Evolutionary conservation across 1,284 basidiomycete genomes (phyloP).

Genomic region (Ceratobasidium sp.): DNA sequence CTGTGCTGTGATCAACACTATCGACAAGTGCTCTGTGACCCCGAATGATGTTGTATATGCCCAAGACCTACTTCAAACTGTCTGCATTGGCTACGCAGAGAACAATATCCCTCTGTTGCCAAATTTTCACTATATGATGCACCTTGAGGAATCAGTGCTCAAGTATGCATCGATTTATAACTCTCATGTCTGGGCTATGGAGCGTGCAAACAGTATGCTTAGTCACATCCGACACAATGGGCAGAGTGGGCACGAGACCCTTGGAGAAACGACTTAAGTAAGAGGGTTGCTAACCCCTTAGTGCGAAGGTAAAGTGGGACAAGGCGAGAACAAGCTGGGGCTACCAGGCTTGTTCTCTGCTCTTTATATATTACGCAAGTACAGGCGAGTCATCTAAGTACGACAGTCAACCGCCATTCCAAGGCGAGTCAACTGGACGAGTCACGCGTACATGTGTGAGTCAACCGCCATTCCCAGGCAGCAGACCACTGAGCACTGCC

Average conservation of each 20-base stretch:
- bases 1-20: not conserved
- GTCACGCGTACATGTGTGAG: no score
- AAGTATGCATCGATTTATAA: slow-evolving; percentile 14
- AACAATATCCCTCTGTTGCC: not conserved
- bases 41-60: not conserved
- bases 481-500: no score
- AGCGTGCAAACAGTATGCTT: slow-evolving; percentile 8
- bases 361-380: no score
- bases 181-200: slow-evolving; percentile 31
- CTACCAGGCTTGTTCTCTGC: no score
- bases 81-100: not conserved
- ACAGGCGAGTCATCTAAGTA: no score
- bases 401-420: no score
- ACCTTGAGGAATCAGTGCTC: slow-evolving; percentile 26
- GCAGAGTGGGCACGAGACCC: not conserved
- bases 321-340: no score
- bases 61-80: not conserved
- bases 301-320: no score
- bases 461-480: no score
- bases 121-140: slow-evolving; percentile 33
- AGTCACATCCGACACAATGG: slow-evolving; percentile 7
- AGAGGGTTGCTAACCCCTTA: no score
- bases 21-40: slow-evolving; percentile 6
- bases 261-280: no score
- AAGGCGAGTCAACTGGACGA: no score